Evolutionary conservation across 169 alveolate species (phyloP).

Genomic region (Plasmodium gonderi): DNA sequence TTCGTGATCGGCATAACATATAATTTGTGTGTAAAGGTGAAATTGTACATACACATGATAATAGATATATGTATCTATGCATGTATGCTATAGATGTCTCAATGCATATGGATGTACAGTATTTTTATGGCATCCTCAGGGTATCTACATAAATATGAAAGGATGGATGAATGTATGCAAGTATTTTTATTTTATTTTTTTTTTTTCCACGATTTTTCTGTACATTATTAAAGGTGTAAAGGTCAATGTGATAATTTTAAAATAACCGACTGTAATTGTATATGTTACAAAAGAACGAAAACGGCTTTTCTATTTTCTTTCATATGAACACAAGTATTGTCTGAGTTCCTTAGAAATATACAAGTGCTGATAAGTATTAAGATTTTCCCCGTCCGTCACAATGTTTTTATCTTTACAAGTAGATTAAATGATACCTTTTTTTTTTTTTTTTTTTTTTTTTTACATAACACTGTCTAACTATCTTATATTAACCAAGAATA

Average conservation of each 20-base stretch:
- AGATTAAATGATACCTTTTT: neutral
- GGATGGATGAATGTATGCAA: no score
- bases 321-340: neutral
- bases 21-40: no score
- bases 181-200: neutral
- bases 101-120: no score
- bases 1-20: no score
- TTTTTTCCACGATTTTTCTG: neutral
- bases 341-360: neutral
- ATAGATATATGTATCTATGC: no score
- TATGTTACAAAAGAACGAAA: neutral
- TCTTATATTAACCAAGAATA: neutral
- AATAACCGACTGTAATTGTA: neutral
- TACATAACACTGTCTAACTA: neutral
- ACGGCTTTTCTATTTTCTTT: neutral
- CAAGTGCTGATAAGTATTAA: neutral
- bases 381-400: neutral
- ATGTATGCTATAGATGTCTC: no score
- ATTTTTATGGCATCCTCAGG: neutral
- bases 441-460: neutral
- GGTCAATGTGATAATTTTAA: neutral
- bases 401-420: neutral
- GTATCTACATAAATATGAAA: no score
- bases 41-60: no score
- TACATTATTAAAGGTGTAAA: neutral